These are phyloP conservation scores for Xylaria cubensis DNA, from an alignment of 495 filamentous ascomycete species.

Conservation along the genomic window DNA sequence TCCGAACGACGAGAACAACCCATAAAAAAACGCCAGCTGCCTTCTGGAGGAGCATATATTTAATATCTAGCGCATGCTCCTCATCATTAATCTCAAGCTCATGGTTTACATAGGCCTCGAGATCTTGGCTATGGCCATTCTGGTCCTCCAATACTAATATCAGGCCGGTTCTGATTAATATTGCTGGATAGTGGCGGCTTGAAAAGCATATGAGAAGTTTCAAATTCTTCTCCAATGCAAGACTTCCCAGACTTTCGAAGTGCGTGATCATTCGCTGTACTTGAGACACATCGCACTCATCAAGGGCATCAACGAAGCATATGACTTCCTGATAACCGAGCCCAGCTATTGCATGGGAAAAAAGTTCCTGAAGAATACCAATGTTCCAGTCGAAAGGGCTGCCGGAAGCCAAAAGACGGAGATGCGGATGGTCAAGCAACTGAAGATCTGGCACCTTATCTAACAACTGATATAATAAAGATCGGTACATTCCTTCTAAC, in stretches of 20 bases:
- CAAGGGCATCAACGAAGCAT: constrained; percentile 17
- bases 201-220: constrained; percentile 44
- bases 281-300: constrained; percentile 30
- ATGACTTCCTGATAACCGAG: not conserved
- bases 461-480: constrained; percentile 48
- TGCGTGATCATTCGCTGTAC: constrained; percentile 31
- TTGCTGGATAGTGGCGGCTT: constrained; percentile 45
- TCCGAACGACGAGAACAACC: constrained; percentile 47
- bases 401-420: not conserved
- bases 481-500: constrained; percentile 61
- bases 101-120: constrained; percentile 16
- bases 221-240: not conserved
- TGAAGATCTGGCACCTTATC: constrained; percentile 36
- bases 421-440: constrained; percentile 24
- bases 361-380: constrained; percentile 38
- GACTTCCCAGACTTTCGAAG: constrained; percentile 32
- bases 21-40: constrained; percentile 52
- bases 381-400: constrained; percentile 19
- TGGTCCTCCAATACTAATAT: constrained; percentile 37
- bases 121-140: constrained; percentile 26
- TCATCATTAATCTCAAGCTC: constrained; percentile 10
- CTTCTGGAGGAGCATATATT: constrained; percentile 39
- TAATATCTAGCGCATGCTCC: constrained; percentile 26
- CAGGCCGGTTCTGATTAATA: constrained; percentile 31
- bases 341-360: constrained; percentile 24